Percentiles rank a stretch among this genome's conserved stretches.
Conservation (phyloP, 768 basidiomycete genomes). For the Chalciporus chontae region DNA sequence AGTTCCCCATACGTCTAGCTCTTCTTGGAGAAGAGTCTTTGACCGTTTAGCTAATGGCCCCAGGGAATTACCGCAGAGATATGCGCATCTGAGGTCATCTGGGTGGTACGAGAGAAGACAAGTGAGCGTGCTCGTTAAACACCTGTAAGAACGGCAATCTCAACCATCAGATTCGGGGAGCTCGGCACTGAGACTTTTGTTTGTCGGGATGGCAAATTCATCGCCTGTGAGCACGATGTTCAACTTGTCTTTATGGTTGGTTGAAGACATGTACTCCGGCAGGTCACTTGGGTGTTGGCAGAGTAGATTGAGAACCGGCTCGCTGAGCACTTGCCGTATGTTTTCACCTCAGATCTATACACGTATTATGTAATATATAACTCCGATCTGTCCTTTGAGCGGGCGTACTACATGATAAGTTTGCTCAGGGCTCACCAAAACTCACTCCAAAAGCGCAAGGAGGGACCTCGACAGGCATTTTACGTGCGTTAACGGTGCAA, state of each 20-base stretch:
- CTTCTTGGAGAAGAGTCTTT: constrained; percentile 69
- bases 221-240: constrained; percentile 38
- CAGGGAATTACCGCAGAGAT: constrained; percentile 95
- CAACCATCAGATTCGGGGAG: constrained; percentile 38
- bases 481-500: too few relatives aligned
- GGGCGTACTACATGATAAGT: too few relatives aligned
- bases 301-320: constrained; percentile 8
- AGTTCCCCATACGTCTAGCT: constrained; percentile 80
- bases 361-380: too few relatives aligned
- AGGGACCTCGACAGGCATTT: too few relatives aligned
- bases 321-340: too few relatives aligned
- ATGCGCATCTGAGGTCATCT: constrained; percentile 60
- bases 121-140: constrained; percentile 9
- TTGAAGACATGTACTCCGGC: constrained; percentile 12
- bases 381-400: too few relatives aligned
- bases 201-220: constrained; percentile 58
- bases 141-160: constrained; percentile 8
- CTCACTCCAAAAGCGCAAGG: too few relatives aligned
- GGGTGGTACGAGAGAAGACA: constrained; percentile 8
- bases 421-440: too few relatives aligned
- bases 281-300: not conserved
- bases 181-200: constrained; percentile 45
- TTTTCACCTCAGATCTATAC: too few relatives aligned
- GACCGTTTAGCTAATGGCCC: constrained; percentile 79
- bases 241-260: constrained; percentile 18